Conservation (phyloP, 805 yeast species). For the Saccharomycodes ludwigii region DNA sequence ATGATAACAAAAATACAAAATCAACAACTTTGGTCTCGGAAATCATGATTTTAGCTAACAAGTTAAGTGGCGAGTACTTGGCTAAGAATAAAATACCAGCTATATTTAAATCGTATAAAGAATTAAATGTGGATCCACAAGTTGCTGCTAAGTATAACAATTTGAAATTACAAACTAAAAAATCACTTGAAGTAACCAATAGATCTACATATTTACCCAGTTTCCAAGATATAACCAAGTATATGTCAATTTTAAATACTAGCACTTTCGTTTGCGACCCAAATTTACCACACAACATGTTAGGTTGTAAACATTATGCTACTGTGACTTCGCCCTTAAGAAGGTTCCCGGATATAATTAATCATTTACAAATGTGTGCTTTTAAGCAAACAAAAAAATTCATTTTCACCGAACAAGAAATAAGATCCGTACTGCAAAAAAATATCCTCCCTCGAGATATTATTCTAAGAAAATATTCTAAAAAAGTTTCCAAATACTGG, state of each 20-base stretch:
- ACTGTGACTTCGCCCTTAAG: conserved; percentile 85
- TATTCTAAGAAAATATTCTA: conserved; percentile 22
- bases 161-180: conserved; percentile 13
- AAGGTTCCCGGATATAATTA: conserved; percentile 66
- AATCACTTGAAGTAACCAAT: conserved; percentile 4
- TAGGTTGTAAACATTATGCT: conserved; percentile 52
- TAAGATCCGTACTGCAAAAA: conserved; percentile 16
- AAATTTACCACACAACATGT: conserved; percentile 36
- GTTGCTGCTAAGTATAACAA: conserved; percentile 16
- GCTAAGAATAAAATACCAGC: conserved; percentile 34
- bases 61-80: conserved; percentile 42
- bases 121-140: conserved; percentile 17
- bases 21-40: conserved; percentile 67
- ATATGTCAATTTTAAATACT: conserved; percentile 31
- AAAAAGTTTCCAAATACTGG: conserved; percentile 26
- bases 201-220: conserved; percentile 12
- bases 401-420: conserved; percentile 22
- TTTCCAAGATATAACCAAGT: conserved; percentile 29
- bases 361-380: conserved; percentile 50
- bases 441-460: conserved; percentile 35
- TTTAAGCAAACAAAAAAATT: conserved; percentile 29
- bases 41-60: conserved; percentile 70
- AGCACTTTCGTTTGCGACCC: conserved; percentile 39
- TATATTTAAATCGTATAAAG: conserved; percentile 27
- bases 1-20: conserved; percentile 22